Base-by-base conservation (phyloP, 371 early-diverging fungal genomes). In the Coemansia sp. region DNA sequence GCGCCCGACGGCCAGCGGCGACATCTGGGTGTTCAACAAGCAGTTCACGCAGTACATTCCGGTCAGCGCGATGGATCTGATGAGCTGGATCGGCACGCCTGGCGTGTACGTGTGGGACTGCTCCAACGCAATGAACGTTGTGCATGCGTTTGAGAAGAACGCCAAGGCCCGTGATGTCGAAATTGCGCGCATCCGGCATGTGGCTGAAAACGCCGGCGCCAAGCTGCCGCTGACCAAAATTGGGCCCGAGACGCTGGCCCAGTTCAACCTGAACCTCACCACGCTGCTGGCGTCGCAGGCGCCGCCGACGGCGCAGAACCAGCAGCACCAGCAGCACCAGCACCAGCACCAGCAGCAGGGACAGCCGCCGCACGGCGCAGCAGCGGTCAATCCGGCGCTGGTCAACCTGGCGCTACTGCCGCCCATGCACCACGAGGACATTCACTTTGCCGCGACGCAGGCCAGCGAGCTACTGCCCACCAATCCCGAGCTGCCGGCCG, bases 11-110 rank as follows among this genome's bases (percentile, higher is more conserved):
- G 77, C 85, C 5, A 92, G 92, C 65, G 99, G 99, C 47, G 99
- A 98, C 76, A 88, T 97, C 42, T 98, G 99, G 99, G 97, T 95
- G 40, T 98, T 97, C 70, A 97, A 98, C 83, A 90, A 92, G 65
- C 88, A 87, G 62, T 97, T 93, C 82, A 96, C 97, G 16, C 98
- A 98, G 81, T 98, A 98, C 81, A 93, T 98, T 57, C 99, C 98
- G 4, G 90, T 96, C 5, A 90, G 91, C 16, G 80, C 95, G 14
- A 84, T 88, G 74, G 96, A 96, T 76, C 76, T 98, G 43, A 93
- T 95, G 78, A 84, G 86, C 36, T 95, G 95, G 95, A 79, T 95
- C 1, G 95, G 96, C n/a, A 88, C 95, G 4, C 98, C 98, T 14
- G 90, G 91, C 34, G 91, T 97, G 59, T 95, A 90, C 72, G 94